Conservation (phyloP, 768 basidiomycete species). For the Rhodotorula graminis region DNA sequence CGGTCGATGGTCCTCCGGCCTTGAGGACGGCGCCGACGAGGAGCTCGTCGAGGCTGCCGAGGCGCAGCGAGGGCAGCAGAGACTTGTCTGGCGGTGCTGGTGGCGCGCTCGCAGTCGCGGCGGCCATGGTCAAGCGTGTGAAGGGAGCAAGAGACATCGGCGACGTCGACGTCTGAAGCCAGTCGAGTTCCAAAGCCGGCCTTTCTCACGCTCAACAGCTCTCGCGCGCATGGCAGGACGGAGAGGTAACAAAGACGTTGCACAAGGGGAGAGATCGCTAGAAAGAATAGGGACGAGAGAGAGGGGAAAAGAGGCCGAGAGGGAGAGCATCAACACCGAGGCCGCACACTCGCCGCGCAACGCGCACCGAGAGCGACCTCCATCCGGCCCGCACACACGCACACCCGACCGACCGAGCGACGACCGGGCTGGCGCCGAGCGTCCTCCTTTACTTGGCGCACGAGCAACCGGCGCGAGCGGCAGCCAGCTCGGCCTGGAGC, state of each 20-base stretch:
- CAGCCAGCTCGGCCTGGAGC: slow-evolving; percentile 10
- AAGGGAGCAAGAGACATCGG: neutral
- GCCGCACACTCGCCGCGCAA: too few species aligned
- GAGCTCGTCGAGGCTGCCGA: slow-evolving; percentile 1
- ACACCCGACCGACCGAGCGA: too few species aligned
- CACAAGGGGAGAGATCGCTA: neutral
- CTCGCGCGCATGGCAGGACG: too few species aligned
- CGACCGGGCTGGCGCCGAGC: too few species aligned
- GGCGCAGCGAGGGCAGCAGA: neutral
- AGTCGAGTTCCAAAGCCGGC: too few species aligned
- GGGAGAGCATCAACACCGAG: neutral
- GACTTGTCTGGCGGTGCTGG: neutral
- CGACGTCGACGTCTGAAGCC: neutral
- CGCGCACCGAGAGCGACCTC: too few species aligned
- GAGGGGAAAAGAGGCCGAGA: neutral
- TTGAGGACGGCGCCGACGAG: slow-evolving; percentile 8
- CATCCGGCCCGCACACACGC: too few species aligned
- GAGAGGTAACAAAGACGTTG: neutral
- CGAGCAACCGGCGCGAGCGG: neutral
- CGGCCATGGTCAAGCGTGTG: neutral
- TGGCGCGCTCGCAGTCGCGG: neutral
- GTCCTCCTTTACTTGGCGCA: neutral
- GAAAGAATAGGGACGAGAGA: neutral
- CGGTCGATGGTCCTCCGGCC: neutral
- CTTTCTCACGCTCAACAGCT: too few species aligned